Evolutionary conservation across 208 protist genomes (phyloP), one percentile per base, ranked within the genome.

Genomic region (Crithidia fasciculata): DNA sequence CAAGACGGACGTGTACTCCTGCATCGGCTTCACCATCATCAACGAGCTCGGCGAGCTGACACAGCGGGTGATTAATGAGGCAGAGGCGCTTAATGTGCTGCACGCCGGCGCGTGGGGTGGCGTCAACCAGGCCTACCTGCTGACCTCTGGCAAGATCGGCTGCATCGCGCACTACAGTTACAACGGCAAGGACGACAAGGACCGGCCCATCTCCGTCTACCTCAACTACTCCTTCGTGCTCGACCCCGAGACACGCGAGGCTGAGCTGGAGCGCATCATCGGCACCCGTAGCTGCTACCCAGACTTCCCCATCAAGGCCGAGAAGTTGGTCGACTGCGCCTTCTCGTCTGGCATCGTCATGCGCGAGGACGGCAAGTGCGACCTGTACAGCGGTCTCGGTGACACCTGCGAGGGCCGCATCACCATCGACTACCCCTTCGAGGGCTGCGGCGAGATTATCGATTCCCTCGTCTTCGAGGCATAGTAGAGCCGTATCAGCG

Each of bases 151-250:
- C 40, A 91, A 88, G 73, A 55, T 91, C 12, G 86, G 86, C 58
- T 91, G 86, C 78, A 86, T 91, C 44, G 83, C 86, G 18, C 86
- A 91, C 71, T 88, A 91, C 83, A 88, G 86, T 63, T 91, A 88
- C 70, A 82, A 84, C 72, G 69, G 70, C 74, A 84, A 85, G 49
- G 76, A 72, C 52, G 71, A 78, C 5, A 76, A 75, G 36, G 83
- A 72, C 44, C 63, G 61, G 50, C 67, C 76, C 2, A 78, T 85
- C 19, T 77, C 80, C 37, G 83, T 91, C 39, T 91, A 91, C 58
- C 62, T 86, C 53, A 88, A 88, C 78, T 88, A 87, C 55, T 76
- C 86, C 19, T 91, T 91, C 55, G 86, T 91, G 39, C 66, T 91
- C 15, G 83, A 91, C 49, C 86, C 83, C 28, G 75, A 83, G 7